Evolutionary conservation across 306 rosid genomes (phyloP).

Genomic region (Luffa acutangula): DNA sequence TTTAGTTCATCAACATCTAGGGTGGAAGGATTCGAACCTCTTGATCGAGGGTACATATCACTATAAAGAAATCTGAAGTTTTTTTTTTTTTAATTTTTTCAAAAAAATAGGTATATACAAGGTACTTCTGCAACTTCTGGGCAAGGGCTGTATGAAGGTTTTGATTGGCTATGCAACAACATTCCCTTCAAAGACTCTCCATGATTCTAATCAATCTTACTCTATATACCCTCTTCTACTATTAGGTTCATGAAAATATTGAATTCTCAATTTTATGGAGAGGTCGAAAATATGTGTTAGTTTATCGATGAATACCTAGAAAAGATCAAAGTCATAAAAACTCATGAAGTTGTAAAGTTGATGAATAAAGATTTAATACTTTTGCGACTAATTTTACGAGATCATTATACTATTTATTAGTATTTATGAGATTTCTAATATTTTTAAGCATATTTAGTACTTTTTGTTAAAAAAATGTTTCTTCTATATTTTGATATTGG

Average conservation of each 20-base stretch:
- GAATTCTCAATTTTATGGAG: not conserved
- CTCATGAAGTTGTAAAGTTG: not conserved
- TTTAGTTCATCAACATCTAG: too few relatives aligned
- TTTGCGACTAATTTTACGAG: not conserved
- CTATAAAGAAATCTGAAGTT: too few relatives aligned
- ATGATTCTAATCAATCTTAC: not conserved
- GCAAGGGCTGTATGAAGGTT: slow-evolving; percentile 34
- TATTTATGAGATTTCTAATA: not conserved
- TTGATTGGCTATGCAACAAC: slow-evolving; percentile 31
- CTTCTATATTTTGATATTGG: too few relatives aligned
- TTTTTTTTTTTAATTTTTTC: not conserved
- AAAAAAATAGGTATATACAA: slow-evolving; percentile 22
- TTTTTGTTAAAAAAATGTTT: too few relatives aligned
- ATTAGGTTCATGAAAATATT: not conserved
- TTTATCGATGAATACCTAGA: not conserved
- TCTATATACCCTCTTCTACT: too few relatives aligned
- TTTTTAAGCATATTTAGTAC: too few relatives aligned
- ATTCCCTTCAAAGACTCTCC: slow-evolving; percentile 1
- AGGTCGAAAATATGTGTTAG: too few relatives aligned
- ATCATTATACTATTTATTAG: not conserved
- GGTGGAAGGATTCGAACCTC: too few relatives aligned
- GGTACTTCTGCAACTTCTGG: slow-evolving; percentile 31
- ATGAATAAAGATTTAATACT: not conserved
- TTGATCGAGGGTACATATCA: too few relatives aligned
- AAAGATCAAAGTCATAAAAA: not conserved